A percentile compares a stretch with the other conserved stretches of the same genome.
These are phyloP conservation scores for Fusarium dimerum DNA, from an alignment of 2,329 filamentous ascomycete genomes.

Conservation along the genomic window DNA sequence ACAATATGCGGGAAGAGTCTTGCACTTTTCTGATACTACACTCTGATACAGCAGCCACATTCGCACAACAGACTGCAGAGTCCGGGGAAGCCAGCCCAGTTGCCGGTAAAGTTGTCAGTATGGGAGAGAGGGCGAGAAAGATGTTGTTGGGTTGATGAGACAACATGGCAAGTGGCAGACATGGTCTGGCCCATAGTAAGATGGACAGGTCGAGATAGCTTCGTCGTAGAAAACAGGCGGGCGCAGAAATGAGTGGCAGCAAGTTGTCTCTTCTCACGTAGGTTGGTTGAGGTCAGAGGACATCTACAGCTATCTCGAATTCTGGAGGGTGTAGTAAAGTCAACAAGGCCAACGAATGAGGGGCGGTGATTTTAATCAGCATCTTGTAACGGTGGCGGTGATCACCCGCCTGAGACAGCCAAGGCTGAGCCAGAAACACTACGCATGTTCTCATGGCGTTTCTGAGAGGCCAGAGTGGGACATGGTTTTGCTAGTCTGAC, in stretches of 20 bases:
- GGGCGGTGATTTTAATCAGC: constrained; percentile 17
- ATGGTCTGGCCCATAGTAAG: background rate
- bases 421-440: constrained; percentile 17
- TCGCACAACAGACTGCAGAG: constrained; percentile 18
- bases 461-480: constrained; percentile 6
- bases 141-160: background rate
- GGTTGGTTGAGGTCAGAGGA: constrained; percentile 10
- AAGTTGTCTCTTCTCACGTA: background rate
- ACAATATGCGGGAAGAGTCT: no score
- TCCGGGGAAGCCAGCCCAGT: constrained; percentile 24
- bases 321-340: constrained; percentile 18
- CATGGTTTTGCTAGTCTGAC: constrained; percentile 1
- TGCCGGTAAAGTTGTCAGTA: constrained; percentile 13
- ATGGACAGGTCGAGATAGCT: background rate
- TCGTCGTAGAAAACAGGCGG: background rate
- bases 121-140: background rate
- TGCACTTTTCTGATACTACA: no score
- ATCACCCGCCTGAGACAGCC: constrained; percentile 31
- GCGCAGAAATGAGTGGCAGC: background rate
- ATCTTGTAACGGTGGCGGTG: constrained; percentile 24
- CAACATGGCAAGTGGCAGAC: background rate
- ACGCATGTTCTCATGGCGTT: constrained; percentile 18
- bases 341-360: constrained; percentile 18
- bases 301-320: constrained; percentile 1
- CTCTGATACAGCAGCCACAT: constrained; percentile 23